These are phyloP conservation scores for Holtermanniella nyarrowii DNA, from an alignment of 768 basidiomycete species.

Conservation along the genomic window DNA sequence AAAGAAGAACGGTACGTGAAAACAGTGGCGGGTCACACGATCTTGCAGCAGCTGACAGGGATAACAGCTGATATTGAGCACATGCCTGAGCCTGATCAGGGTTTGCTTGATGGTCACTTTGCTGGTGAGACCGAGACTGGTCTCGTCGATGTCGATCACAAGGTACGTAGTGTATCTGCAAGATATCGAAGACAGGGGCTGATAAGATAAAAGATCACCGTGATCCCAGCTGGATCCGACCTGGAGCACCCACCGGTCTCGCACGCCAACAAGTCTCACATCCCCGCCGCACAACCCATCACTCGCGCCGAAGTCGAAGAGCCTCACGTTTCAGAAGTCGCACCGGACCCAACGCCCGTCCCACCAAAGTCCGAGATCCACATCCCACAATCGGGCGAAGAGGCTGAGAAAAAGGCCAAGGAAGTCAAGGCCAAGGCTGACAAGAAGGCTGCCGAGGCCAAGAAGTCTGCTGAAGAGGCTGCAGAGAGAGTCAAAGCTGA, in stretches of 20 bases:
- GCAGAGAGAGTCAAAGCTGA: conserved; percentile 24
- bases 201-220: conserved; percentile 17
- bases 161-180: conserved; percentile 31
- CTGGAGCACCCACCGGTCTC: conserved; percentile 23
- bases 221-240: conserved; percentile 36
- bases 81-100: conserved; percentile 58
- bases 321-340: conserved; percentile 16
- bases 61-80: conserved; percentile 31
- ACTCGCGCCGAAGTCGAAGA: conserved; percentile 14
- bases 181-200: not conserved
- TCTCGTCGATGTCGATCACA: conserved; percentile 43
- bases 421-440: conserved; percentile 36
- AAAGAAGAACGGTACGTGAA: not conserved
- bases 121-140: conserved; percentile 38
- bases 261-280: conserved; percentile 12
- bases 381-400: conserved; percentile 27
- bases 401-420: conserved; percentile 39
- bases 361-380: conserved; percentile 15
- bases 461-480: conserved; percentile 12
- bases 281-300: conserved; percentile 12
- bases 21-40: not conserved
- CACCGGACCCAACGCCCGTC: conserved; percentile 26
- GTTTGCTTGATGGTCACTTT: conserved; percentile 51
- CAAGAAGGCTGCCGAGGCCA: conserved; percentile 6
- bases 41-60: not conserved